These are phyloP conservation scores for Cardamine resedifolia DNA, from an alignment of 345 rosid species.

Conservation along the genomic window DNA sequence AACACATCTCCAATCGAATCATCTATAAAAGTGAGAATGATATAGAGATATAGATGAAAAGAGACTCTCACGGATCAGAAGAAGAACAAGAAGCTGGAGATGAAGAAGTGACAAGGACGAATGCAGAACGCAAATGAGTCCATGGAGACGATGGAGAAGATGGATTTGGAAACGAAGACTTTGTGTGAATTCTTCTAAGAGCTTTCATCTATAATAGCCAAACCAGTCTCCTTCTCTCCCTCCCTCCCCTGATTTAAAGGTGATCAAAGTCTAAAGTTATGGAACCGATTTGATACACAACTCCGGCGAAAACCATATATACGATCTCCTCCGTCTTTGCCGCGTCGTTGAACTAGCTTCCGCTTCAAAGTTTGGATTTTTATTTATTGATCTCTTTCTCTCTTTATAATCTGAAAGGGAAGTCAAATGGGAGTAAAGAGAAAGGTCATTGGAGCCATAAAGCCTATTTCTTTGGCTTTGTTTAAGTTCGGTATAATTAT, in stretches of 20 bases:
- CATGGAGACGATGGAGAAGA: slow-evolving; percentile 76
- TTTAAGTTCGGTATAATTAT: not conserved
- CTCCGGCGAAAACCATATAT: slow-evolving; percentile 32
- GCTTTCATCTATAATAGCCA: slow-evolving; percentile 64
- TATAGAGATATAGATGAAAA: not conserved
- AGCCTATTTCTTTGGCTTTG: not conserved
- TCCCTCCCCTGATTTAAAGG: not conserved
- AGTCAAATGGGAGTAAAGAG: slow-evolving; percentile 21
- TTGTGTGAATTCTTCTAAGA: slow-evolving; percentile 72
- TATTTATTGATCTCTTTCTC: not conserved
- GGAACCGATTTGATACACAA: not conserved
- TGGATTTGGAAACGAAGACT: slow-evolving; percentile 58
- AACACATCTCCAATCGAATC: not conserved
- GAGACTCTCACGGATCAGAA: slow-evolving; percentile 77
- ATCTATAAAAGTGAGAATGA: not conserved
- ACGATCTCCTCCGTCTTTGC: slow-evolving; percentile 11
- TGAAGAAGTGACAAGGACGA: slow-evolving; percentile 73
- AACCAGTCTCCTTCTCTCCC: not conserved
- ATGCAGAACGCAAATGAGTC: slow-evolving; percentile 89
- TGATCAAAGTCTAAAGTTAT: not conserved
- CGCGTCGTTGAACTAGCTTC: slow-evolving; percentile 17
- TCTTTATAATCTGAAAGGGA: slow-evolving; percentile 8
- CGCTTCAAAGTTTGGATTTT: slow-evolving; percentile 14
- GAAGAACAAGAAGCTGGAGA: slow-evolving; percentile 79
- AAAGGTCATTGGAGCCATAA: slow-evolving; percentile 8